Evolutionary conservation across 1,284 basidiomycete genomes (phyloP), one percentile per base, ranked within the genome.

Genomic region (Limonomyces culmigenus): DNA sequence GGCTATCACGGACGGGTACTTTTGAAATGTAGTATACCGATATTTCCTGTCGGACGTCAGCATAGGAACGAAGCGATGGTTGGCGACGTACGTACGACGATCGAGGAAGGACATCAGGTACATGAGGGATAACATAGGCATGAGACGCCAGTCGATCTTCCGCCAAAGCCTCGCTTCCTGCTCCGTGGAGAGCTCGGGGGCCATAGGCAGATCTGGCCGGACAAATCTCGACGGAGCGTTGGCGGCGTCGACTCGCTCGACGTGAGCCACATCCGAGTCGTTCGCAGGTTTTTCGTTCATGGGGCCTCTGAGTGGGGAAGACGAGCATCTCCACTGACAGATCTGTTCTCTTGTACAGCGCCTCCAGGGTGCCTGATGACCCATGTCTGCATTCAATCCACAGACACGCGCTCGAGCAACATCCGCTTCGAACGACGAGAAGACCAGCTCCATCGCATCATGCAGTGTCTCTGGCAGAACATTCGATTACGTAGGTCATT

Each of bases 101-200:
- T 79, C 75, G 53, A 78, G 53, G 50, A 74, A 78, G 2, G 70
- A 70, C 29, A 71, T 51, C 18, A 79, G 53, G 44, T 77, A 77
- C 65, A 79, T 70, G 32, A 73, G 42, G 14, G 66, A 60, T 14
- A 78, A 50, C 20, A 78, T 76, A 0, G 76, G 74, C 65, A 78
- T 66, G 27, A 78, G 55, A 38, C 70, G 56, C 21, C 61, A 16
- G 43, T 80, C 76, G 16, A 80, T 59, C 54, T 78, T 80, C 41
- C 66, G 56, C 60, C 72, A 80, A 32, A 80, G 50, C 39, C 50
- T 62, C 41, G 52, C 57, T 51, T 77, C 71, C 42, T 77, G 54
- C 41, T 65, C 67, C 13, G 50, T 30, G 19, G 36, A 31, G n/a
- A 37, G 21, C 4, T 21, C 29, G 20, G 36, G 36, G 8, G 30